phyloP scores from a whole-genome alignment of 495 filamentous ascomycete species.

The Hypoxylon subgilvum region DNA sequence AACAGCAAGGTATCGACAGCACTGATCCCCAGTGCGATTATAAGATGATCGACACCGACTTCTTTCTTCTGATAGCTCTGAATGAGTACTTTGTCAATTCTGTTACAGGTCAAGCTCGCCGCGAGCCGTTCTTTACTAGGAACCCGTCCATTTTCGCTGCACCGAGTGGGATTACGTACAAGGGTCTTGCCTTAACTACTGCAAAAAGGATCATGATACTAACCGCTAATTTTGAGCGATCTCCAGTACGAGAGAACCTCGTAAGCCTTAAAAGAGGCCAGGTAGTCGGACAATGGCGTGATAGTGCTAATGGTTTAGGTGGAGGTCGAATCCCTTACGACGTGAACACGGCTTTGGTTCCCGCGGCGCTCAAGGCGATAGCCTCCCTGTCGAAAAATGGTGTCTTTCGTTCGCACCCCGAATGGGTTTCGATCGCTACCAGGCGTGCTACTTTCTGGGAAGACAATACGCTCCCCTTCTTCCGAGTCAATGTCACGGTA shows the following conservation, averaged over 20 bases:
- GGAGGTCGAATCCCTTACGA: constrained; percentile 69
- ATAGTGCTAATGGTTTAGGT: constrained; percentile 65
- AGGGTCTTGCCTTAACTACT: constrained; percentile 56
- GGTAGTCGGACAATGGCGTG: constrained; percentile 69
- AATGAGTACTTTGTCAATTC: constrained; percentile 63
- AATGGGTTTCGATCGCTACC: constrained; percentile 56
- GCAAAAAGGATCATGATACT: constrained; percentile 64
- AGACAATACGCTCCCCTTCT: constrained; percentile 65
- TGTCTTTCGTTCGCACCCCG: constrained; percentile 55
- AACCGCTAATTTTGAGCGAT: constrained; percentile 57
- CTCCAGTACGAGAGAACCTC: constrained; percentile 55
- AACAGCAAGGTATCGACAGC: constrained; percentile 58
- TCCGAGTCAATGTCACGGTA: constrained; percentile 56
- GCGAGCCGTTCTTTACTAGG: constrained; percentile 56
- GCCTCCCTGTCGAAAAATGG: constrained; percentile 56
- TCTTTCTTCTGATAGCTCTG: constrained; percentile 63
- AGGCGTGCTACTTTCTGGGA: constrained; percentile 67
- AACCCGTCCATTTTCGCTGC: constrained; percentile 52
- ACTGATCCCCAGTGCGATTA: constrained; percentile 64
- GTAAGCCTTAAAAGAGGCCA: constrained; percentile 62
- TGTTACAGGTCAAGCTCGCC: constrained; percentile 48
- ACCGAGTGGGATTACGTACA: constrained; percentile 60
- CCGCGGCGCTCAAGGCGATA: constrained; percentile 65
- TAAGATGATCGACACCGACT: constrained; percentile 72
- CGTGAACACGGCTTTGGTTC: constrained; percentile 68